Base-by-base conservation (phyloP, 2,329 filamentous ascomycete genomes). In the Ascomycota sp. region DNA sequence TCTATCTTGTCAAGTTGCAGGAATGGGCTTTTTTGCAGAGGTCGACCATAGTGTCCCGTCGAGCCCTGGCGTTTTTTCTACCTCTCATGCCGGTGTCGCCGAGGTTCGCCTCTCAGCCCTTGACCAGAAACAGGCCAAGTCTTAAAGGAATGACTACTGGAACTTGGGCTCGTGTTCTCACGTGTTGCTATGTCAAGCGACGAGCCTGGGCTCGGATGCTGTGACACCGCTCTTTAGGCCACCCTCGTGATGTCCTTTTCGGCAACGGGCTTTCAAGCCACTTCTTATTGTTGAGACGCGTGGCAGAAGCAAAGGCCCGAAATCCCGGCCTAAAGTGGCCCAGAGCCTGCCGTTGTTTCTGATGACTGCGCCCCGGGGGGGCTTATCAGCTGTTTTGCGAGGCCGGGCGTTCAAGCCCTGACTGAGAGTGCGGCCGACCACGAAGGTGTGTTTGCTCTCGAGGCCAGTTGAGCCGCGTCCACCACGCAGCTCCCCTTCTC, bases 291-390 rank as follows among this genome's bases (percentile, higher is more conserved):
- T 32, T 22, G 23, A 34, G 30, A 21, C 27, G 32, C 21, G 30
- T 25, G 30, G 28, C 30, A 32, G 30, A 21, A 20, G 10, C 27
- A 32, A 30, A 32, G 33, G 30, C 30, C 30, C 27, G 30, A 34
- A 25, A 23, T 15, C 21, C 23, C 25, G 25, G 30, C 23, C 17
- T 13, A 7, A 28, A 21, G 23, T 24, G 3, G 7, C n/a, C n/a
- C n/a, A 13, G 25, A 8, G 8, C 25, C 19, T 29, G 7, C 28
- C 28, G 23, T 20, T 27, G 20, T 22, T 9, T 10, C 20, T 22
- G 5, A n/a, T 15, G 10, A 12, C 27, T 19, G 11, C 23, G 2
- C 6, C 15, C 28, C 22, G 19, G 23, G n/a, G n/a, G n/a, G n/a
- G n/a, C n/a, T n/a, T n/a, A n/a, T n/a, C n/a, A n/a, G n/a, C n/a